Conservation (phyloP, 768 basidiomycete genomes). For the Fomitopsis serialis region DNA sequence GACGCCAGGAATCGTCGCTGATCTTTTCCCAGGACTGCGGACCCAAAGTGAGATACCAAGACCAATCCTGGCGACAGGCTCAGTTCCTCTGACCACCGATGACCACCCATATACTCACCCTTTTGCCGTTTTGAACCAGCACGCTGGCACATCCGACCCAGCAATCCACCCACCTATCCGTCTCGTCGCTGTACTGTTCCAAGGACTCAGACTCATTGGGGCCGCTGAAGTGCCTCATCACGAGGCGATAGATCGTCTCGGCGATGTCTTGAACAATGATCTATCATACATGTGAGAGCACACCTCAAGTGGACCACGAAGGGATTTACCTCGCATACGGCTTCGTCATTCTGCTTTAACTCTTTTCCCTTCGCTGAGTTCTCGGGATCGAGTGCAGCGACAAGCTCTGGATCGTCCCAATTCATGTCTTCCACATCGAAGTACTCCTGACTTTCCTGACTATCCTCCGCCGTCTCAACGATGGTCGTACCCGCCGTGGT, state of each 20-base stretch:
- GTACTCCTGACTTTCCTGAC: conserved; percentile 76
- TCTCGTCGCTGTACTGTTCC: conserved; percentile 25
- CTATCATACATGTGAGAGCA: conserved; percentile 23
- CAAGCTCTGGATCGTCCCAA: conserved; percentile 48
- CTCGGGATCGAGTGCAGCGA: conserved; percentile 42
- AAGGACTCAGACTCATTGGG: conserved; percentile 17
- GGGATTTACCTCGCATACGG: conserved; percentile 43
- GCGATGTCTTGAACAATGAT: conserved; percentile 43
- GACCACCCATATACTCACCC: conserved; percentile 25
- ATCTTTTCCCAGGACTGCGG: conserved; percentile 52
- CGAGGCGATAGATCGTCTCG: conserved; percentile 49
- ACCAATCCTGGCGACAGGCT: conserved; percentile 48
- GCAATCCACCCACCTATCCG: conserved; percentile 59
- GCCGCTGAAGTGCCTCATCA: conserved; percentile 43
- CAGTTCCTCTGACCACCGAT: background rate
- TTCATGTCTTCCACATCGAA: conserved; percentile 51
- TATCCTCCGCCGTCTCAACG: conserved; percentile 29
- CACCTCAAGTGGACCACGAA: background rate
- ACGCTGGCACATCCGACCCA: conserved; percentile 72
- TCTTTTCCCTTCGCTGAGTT: conserved; percentile 20
- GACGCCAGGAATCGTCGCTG: conserved; percentile 43
- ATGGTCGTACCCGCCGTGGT: conserved; percentile 27
- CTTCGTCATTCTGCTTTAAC: conserved; percentile 38
- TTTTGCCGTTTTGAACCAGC: conserved; percentile 44
- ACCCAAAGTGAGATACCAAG: conserved; percentile 45